Base-by-base conservation (phyloP, 345 rosid species). In the Euphorbia pulcherrima region DNA sequence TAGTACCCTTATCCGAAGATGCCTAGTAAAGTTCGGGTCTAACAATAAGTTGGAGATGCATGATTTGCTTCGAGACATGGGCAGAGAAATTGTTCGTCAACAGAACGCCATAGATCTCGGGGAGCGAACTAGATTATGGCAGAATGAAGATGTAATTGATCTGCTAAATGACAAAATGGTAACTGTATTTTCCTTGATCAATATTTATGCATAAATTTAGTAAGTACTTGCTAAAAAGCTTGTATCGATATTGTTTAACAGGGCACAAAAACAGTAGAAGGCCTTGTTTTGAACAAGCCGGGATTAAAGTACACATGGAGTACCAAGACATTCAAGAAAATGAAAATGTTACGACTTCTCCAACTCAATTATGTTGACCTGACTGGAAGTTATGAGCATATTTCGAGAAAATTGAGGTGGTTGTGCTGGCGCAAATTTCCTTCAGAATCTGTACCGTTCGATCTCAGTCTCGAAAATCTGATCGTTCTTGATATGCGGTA, bases 71-170 rank as follows among this genome's bases (percentile, higher is more conserved):
- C 69, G 68, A 13, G 75, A 71, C 24, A 44, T 78, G 68, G 81
- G 78, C 23, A 71, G 81, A 55, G 67, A 63, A 9, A 58, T 71
- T 41, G 81, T 74, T 44, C 73, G 64, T 2, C 37, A 62, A 21
- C 53, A 56, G 47, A 28, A 20, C 61, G 16, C 30, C 9, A n/a
- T 0, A 3, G 65, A 73, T 39, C 68, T 56, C 1, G 75, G 73
- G 12, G 40, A 62, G 26, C 72, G 75, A 5, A 78, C 71, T 33
- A 74, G 81, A 30, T 21, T 78, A 29, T 78, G 78, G 81, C 35
- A 12, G 27, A 39, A 51, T 50, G 69, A 67, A 8, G 78, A 70
- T 35, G 72, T 76, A n/a, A 10, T 62, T 0, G 62, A 69, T 11
- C 52, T 62, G 6, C 17, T 78, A 24, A 62, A 26, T 3, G 10